Percentiles rank a stretch among this genome's conserved stretches.
phyloP scores from a whole-genome alignment of 345 rosid genomes.

The Syzygium aqueum region DNA sequence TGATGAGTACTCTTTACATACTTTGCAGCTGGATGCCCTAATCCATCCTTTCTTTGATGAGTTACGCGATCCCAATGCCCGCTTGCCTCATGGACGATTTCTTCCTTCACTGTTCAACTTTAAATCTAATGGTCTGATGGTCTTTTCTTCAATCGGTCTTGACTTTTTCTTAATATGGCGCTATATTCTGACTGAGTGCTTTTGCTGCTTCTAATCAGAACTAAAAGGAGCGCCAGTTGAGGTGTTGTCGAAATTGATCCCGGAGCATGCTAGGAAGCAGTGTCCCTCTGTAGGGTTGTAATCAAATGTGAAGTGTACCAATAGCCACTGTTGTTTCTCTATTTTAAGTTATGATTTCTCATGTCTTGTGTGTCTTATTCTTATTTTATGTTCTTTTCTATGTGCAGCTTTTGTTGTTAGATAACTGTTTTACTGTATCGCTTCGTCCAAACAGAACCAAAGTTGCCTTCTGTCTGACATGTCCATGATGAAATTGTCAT shows the following conservation, averaged over 20 bases:
- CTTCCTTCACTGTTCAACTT: slow-evolving; percentile 89
- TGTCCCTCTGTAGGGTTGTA: slow-evolving; percentile 62
- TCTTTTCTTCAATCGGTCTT: not conserved
- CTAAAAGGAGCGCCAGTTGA: slow-evolving; percentile 72
- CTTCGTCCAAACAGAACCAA: not conserved
- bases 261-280: slow-evolving; percentile 85
- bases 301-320: not conserved
- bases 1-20: not conserved
- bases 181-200: not conserved
- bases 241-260: slow-evolving; percentile 61
- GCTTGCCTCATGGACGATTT: slow-evolving; percentile 81
- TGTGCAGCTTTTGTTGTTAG: not conserved
- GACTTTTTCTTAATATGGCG: not conserved
- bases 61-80: slow-evolving; percentile 66
- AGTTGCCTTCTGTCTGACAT: not conserved
- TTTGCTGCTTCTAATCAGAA: slow-evolving; percentile 30
- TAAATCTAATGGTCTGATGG: slow-evolving; percentile 57
- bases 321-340: not conserved
- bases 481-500: not conserved
- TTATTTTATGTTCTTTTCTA: not conserved
- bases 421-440: not conserved
- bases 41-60: slow-evolving; percentile 95
- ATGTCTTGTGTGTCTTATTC: not conserved
- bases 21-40: slow-evolving; percentile 69
- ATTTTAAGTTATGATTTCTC: not conserved